Evolutionary conservation across 176 grass and related monocot genomes (phyloP).

Genomic region (Carex parvula): DNA sequence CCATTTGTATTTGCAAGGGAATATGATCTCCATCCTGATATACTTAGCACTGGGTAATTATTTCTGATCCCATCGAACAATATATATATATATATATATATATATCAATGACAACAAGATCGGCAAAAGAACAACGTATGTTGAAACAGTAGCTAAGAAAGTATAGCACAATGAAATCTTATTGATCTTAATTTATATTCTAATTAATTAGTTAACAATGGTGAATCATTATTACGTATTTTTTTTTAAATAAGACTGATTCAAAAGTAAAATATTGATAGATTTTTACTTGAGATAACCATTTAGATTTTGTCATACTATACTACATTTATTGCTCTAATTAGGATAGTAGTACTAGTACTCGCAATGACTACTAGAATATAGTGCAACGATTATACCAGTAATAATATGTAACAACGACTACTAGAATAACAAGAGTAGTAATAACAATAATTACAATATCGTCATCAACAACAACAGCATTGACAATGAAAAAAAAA

Average conservation of each 20-base stretch:
- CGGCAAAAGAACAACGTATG: neutral
- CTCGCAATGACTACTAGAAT: neutral
- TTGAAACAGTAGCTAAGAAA: neutral
- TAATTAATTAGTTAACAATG: neutral
- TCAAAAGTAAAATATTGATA: neutral
- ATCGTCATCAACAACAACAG: neutral
- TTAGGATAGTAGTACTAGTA: neutral
- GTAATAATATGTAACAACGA: neutral
- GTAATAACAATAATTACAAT: neutral
- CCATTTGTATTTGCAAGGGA: conserved; percentile 90
- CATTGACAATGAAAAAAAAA: neutral
- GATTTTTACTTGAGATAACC: neutral
- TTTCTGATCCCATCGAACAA: neutral
- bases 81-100: too few relatives aligned
- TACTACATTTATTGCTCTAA: neutral
- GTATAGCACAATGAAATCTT: neutral
- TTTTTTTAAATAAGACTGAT: neutral
- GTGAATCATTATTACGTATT: neutral
- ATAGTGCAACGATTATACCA: neutral
- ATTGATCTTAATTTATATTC: neutral
- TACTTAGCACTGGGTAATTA: conserved; percentile 72
- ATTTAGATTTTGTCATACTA: neutral
- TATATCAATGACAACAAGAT: neutral
- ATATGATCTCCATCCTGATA: conserved; percentile 74
- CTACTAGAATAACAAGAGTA: neutral